Conservation (phyloP, 352 stramenopile genomes). For the Phytophthora kernoviae region DNA sequence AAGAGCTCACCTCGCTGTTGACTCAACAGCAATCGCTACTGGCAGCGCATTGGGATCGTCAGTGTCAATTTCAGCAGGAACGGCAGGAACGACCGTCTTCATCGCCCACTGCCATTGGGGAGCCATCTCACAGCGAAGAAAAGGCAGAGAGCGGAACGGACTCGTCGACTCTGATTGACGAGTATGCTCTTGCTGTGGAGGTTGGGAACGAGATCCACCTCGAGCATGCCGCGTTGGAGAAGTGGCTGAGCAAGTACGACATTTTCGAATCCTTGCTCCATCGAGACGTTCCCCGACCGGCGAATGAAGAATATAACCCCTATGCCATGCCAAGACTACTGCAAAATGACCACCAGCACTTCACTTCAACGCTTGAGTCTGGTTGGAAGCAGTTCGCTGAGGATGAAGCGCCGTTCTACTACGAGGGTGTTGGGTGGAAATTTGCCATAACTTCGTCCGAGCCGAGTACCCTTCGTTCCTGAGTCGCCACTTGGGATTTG, state of each 20-base stretch:
- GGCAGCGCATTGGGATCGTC: slow-evolving; percentile 5
- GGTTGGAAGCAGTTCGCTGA: slow-evolving; percentile 27
- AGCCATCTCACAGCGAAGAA: background rate
- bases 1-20: slow-evolving; percentile 8
- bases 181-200: slow-evolving; percentile 18
- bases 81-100: background rate
- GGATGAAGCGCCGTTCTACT: slow-evolving; percentile 45
- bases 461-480: slow-evolving; percentile 15
- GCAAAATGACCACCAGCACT: too few species aligned
- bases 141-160: background rate
- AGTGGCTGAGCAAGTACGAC: slow-evolving; percentile 20
- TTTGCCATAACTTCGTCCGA: slow-evolving; percentile 18
- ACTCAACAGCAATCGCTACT: slow-evolving; percentile 7
- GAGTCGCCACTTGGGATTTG: slow-evolving; percentile 22
- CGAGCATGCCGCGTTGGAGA: slow-evolving; percentile 16
- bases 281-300: slow-evolving; percentile 13
- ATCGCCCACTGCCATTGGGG: background rate
- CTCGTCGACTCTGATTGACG: background rate
- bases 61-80: slow-evolving; percentile 1
- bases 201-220: slow-evolving; percentile 20
- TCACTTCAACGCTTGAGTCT: too few species aligned
- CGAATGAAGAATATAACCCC: background rate
- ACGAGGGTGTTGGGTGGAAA: slow-evolving; percentile 17
- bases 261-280: slow-evolving; percentile 25
- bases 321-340: background rate